Conservation (phyloP, 164 flowering plant genomes). For the Cinnamomum chago region DNA sequence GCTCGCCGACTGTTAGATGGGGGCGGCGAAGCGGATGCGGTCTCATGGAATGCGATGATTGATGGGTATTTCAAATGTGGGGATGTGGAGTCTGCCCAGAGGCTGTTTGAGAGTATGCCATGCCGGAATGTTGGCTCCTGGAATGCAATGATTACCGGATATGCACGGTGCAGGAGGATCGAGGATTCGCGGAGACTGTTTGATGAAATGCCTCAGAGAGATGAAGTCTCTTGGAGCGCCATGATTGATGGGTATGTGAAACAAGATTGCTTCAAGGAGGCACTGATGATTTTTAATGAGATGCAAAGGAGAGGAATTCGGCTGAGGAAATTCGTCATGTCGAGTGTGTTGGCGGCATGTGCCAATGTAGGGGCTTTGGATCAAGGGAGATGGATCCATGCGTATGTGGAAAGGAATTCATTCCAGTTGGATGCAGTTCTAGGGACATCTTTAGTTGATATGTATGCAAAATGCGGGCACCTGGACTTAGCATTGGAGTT, state of each 20-base stretch:
- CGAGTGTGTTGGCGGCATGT: conserved; percentile 41
- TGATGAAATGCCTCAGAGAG: conserved; percentile 35
- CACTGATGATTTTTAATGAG: conserved; percentile 35
- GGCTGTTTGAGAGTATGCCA: conserved; percentile 33
- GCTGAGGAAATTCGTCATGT: conserved; percentile 25
- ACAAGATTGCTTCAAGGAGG: conserved; percentile 35
- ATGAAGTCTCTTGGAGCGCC: conserved; percentile 63
- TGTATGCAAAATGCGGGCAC: conserved; percentile 43
- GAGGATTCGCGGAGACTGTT: conserved; percentile 36
- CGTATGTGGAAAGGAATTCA: conserved; percentile 23
- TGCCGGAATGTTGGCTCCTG: conserved; percentile 35
- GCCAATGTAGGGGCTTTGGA: conserved; percentile 45
- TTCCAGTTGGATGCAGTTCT: conserved; percentile 24
- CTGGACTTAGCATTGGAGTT: conserved; percentile 37
- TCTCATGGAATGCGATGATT: conserved; percentile 54
- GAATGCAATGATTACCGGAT: conserved; percentile 51
- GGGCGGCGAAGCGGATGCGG: conserved; percentile 26
- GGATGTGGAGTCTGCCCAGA: conserved; percentile 33
- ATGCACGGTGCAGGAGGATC: conserved; percentile 31
- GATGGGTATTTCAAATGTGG: conserved; percentile 48
- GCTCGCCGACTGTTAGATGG: conserved; percentile 35
- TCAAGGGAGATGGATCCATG: conserved; percentile 43
- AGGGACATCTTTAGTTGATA: conserved; percentile 37
- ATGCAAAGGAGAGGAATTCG: conserved; percentile 35
- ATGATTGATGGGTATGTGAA: conserved; percentile 52